phyloP scores from a whole-genome alignment of 2,329 filamentous ascomycete genomes.

The Colletotrichum costaricense region DNA sequence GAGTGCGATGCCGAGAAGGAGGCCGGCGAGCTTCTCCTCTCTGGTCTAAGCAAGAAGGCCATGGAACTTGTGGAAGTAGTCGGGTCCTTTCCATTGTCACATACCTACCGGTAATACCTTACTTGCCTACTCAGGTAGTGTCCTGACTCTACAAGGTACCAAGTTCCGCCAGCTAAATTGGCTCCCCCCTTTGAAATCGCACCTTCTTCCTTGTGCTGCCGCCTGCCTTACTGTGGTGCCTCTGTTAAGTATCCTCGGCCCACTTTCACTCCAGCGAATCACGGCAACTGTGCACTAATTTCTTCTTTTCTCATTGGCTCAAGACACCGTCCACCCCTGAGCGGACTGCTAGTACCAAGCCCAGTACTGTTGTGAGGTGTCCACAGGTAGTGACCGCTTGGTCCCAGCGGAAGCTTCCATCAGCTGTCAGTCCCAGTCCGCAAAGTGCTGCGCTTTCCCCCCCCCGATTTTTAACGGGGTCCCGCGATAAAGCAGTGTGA shows the following conservation, averaged over 20 bases:
- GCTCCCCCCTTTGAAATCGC: not conserved
- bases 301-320: slow-evolving; percentile 18
- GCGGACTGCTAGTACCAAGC: slow-evolving; percentile 25
- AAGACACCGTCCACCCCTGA: not conserved
- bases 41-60: not conserved
- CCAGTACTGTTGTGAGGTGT: not conserved
- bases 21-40: not conserved
- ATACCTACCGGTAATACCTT: no score
- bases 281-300: slow-evolving; percentile 32
- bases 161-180: not conserved
- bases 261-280: slow-evolving; percentile 15
- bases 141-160: not conserved
- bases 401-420: slow-evolving; percentile 22
- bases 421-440: slow-evolving; percentile 17
- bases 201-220: not conserved
- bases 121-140: not conserved
- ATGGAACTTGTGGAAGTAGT: not conserved
- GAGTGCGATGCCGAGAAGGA: slow-evolving; percentile 28
- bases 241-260: not conserved
- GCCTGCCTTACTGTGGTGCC: not conserved
- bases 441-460: not conserved
- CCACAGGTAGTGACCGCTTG: slow-evolving; percentile 16
- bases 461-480: slow-evolving; percentile 30
- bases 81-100: not conserved
- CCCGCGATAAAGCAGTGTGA: slow-evolving; percentile 26